These are phyloP conservation scores for Hypericum perforatum DNA, from an alignment of 345 rosid genomes.

Conservation along the genomic window DNA sequence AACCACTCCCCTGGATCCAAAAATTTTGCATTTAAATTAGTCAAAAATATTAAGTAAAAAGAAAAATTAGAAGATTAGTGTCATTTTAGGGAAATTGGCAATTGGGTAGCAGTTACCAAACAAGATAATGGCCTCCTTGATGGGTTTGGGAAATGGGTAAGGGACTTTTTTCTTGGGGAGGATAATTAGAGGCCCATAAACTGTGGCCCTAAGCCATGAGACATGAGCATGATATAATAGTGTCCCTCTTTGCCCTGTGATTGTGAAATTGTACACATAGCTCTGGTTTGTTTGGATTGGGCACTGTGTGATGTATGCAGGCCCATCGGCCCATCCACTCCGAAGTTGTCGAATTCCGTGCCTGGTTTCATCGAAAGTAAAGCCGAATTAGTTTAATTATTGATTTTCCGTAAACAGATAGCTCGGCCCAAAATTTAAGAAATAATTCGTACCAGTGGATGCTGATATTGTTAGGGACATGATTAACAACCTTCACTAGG, in stretches of 20 bases:
- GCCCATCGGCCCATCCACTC: slow-evolving; percentile 85
- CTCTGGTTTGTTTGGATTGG: slow-evolving; percentile 56
- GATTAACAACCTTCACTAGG: slow-evolving; percentile 38
- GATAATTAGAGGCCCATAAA: slow-evolving; percentile 65
- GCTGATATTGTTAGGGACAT: slow-evolving; percentile 34
- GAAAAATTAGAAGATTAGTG: not conserved
- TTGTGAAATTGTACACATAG: slow-evolving; percentile 63
- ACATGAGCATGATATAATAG: slow-evolving; percentile 70
- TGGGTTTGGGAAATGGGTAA: slow-evolving; percentile 63
- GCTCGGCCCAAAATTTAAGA: not conserved
- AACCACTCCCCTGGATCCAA: slow-evolving; percentile 59
- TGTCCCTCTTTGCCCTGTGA: slow-evolving; percentile 68
- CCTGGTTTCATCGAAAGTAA: slow-evolving; percentile 27
- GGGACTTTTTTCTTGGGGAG: slow-evolving; percentile 41
- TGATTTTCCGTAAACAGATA: too few relatives aligned
- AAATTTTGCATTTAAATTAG: not conserved
- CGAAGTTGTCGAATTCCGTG: slow-evolving; percentile 58
- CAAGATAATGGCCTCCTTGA: slow-evolving; percentile 55
- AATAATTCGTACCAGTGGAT: slow-evolving; percentile 34
- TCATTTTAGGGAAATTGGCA: not conserved
- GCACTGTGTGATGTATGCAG: slow-evolving; percentile 62
- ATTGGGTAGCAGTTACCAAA: slow-evolving; percentile 35
- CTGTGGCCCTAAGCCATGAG: slow-evolving; percentile 62
- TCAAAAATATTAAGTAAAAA: not conserved
- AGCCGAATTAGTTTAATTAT: not conserved